These are phyloP conservation scores for Aspergillus pseudoterreus DNA, from an alignment of 2,329 filamentous ascomycete species.

Conservation along the genomic window DNA sequence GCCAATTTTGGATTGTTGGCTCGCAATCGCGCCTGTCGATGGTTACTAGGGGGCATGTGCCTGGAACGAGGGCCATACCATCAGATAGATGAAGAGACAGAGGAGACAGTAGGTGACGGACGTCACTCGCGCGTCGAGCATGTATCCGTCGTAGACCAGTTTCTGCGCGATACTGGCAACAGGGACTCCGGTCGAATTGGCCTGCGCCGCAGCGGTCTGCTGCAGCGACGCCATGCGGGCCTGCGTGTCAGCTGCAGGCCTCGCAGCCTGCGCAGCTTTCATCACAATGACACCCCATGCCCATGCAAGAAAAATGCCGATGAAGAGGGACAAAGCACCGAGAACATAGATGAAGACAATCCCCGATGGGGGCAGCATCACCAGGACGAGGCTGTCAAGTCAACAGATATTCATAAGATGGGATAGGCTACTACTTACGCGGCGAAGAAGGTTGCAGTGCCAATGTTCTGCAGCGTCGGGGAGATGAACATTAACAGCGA, in stretches of 20 bases:
- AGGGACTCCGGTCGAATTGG: constrained; percentile 29
- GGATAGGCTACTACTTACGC: constrained; percentile 1
- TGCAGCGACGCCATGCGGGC: constrained; percentile 33
- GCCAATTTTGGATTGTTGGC: constrained; percentile 46
- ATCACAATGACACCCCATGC: constrained; percentile 49
- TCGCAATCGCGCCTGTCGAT: constrained; percentile 39
- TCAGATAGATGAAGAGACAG: constrained; percentile 44
- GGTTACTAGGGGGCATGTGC: not conserved
- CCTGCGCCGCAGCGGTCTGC: constrained; percentile 27
- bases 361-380: constrained; percentile 45
- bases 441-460: constrained; percentile 46
- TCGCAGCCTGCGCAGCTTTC: constrained; percentile 46
- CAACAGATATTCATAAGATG: not conserved
- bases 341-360: constrained; percentile 48
- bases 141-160: constrained; percentile 43
- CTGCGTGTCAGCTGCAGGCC: constrained; percentile 39
- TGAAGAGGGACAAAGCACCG: constrained; percentile 39
- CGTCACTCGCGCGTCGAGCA: constrained; percentile 48
- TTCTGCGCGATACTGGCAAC: constrained; percentile 29
- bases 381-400: constrained; percentile 33
- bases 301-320: constrained; percentile 49
- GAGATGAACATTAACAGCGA: constrained; percentile 47
- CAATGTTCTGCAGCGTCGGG: constrained; percentile 40
- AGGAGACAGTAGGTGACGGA: constrained; percentile 35
- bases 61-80: constrained; percentile 18